Conservation (phyloP, 371 early-diverging fungal genomes). For the Syncephalastrum monosporum region DNA sequence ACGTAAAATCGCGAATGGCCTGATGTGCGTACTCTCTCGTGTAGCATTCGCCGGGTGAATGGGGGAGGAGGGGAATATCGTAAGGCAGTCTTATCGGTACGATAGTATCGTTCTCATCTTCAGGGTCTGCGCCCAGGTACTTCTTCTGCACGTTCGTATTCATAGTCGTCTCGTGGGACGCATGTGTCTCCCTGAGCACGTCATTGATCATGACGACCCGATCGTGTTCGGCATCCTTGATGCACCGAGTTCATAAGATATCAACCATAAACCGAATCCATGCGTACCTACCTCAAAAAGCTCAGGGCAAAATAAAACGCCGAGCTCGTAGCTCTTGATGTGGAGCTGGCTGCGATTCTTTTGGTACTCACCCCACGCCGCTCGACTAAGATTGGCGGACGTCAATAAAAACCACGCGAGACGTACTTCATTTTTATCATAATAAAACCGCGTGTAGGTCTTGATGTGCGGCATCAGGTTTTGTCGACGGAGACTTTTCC, state of each 20-base stretch:
- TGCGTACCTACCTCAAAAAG: conserved; percentile 39
- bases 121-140: neutral
- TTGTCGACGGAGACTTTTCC: conserved; percentile 50
- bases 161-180: too few species aligned
- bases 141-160: neutral
- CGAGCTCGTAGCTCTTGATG: conserved; percentile 62
- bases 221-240: too few species aligned
- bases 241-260: neutral
- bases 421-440: neutral
- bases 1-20: conserved; percentile 2
- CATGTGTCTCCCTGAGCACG: too few species aligned
- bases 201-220: too few species aligned
- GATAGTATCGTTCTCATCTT: conserved; percentile 13
- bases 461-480: conserved; percentile 69
- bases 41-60: conserved; percentile 21
- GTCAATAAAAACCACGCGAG: conserved; percentile 57
- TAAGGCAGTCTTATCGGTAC: conserved; percentile 56
- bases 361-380: conserved; percentile 55
- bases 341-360: conserved; percentile 44
- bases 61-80: conserved; percentile 56
- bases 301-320: conserved; percentile 49
- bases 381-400: conserved; percentile 57
- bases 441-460: conserved; percentile 23
- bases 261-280: neutral
- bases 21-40: conserved; percentile 15